A percentile compares a stretch with the other conserved stretches of the same genome.
Evolutionary conservation across 768 basidiomycete species (phyloP).

Genomic region (Amanita subjunquillea): DNA sequence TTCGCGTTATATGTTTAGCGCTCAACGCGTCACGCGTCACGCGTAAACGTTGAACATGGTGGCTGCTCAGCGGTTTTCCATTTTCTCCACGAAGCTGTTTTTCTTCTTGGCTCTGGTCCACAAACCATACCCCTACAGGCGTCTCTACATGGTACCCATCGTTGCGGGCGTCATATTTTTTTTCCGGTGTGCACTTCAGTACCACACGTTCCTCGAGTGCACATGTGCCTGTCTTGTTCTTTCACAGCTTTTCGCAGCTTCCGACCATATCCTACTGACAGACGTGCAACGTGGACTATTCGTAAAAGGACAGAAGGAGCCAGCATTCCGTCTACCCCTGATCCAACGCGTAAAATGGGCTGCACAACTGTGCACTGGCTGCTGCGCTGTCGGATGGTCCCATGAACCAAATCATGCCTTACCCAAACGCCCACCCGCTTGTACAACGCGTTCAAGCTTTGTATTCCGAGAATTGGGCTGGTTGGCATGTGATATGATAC

Average conservation of each 20-base stretch:
- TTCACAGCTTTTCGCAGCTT: conserved; percentile 2
- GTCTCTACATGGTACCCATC: conserved; percentile 8
- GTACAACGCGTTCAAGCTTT: conserved; percentile 15
- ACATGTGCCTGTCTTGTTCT: conserved; percentile 8
- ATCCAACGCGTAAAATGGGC: conserved; percentile 17
- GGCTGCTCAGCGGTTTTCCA: background rate
- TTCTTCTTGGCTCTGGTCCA: conserved; percentile 3
- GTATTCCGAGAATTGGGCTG: conserved; percentile 7
- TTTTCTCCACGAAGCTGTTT: background rate
- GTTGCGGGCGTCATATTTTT: conserved; percentile 5
- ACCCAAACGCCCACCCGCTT: conserved; percentile 10
- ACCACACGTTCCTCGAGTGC: conserved; percentile 4
- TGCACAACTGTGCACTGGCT: conserved; percentile 16
- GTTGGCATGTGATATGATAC: conserved; percentile 8
- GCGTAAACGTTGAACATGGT: background rate
- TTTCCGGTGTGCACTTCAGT: background rate
- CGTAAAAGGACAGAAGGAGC: background rate
- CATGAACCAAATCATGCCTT: conserved; percentile 16
- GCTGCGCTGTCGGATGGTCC: conserved; percentile 24
- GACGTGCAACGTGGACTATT: conserved; percentile 8
- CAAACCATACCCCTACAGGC: conserved; percentile 8
- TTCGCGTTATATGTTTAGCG: too few relatives aligned
- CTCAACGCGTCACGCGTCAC: too few relatives aligned
- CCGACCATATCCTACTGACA: conserved; percentile 8
- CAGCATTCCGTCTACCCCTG: conserved; percentile 5